Conservation (phyloP, 108 stramenopile genomes). For the Craspedostauros australis region DNA sequence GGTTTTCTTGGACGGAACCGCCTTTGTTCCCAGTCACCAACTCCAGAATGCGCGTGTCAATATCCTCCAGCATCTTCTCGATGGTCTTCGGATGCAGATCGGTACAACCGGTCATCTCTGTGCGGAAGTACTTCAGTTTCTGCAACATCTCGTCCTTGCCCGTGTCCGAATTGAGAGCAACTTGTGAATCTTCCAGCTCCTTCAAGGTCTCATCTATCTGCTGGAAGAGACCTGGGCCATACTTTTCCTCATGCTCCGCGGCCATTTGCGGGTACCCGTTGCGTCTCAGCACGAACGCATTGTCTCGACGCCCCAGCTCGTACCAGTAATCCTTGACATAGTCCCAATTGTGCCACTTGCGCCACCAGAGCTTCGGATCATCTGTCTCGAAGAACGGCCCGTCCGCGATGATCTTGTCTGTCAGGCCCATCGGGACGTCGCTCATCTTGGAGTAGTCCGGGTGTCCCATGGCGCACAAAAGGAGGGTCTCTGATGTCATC, state of each 20-base stretch:
- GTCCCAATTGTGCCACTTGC: slow-evolving; percentile 75
- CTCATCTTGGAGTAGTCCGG: slow-evolving; percentile 66
- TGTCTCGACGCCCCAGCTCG: slow-evolving; percentile 38
- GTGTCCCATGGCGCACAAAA: slow-evolving; percentile 60
- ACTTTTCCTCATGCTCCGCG: slow-evolving; percentile 79
- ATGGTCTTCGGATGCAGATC: slow-evolving; percentile 29
- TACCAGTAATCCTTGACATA: slow-evolving; percentile 63
- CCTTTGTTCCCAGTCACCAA: slow-evolving; percentile 16
- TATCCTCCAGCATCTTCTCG: slow-evolving; percentile 19
- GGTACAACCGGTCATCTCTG: slow-evolving; percentile 31
- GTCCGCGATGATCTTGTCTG: slow-evolving; percentile 66
- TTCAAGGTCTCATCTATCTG: slow-evolving; percentile 30
- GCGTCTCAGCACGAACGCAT: slow-evolving; percentile 45
- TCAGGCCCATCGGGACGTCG: slow-evolving; percentile 57
- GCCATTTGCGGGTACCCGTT: slow-evolving; percentile 72
- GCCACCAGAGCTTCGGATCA: slow-evolving; percentile 41
- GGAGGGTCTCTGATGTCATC: slow-evolving; percentile 49
- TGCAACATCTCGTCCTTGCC: slow-evolving; percentile 20
- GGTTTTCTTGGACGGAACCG: slow-evolving; percentile 11
- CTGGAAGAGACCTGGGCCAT: slow-evolving; percentile 50
- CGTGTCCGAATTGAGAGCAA: slow-evolving; percentile 7
- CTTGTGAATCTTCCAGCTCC: slow-evolving; percentile 13
- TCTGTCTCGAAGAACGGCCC: slow-evolving; percentile 67
- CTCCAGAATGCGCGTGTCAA: slow-evolving; percentile 27
- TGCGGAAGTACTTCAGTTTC: slow-evolving; percentile 28